These are phyloP conservation scores for Nakazawaea populi DNA, from an alignment of 805 yeast species.

Conservation along the genomic window DNA sequence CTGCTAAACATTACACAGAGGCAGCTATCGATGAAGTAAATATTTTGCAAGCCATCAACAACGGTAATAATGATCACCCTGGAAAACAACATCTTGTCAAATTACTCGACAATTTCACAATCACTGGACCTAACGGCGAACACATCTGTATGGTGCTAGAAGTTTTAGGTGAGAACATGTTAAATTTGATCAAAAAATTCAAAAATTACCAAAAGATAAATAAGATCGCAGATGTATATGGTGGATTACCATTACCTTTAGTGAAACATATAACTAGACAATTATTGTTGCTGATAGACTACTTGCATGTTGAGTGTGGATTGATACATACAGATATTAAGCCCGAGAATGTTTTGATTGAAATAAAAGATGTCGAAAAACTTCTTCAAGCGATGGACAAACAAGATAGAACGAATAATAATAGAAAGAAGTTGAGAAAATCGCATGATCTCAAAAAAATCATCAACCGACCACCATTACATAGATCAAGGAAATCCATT, in stretches of 20 bases:
- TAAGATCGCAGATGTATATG: conserved; percentile 32
- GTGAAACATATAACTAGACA: conserved; percentile 56
- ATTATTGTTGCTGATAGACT: conserved; percentile 48
- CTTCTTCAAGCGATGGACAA: conserved; percentile 37
- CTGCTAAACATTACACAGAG: conserved; percentile 46
- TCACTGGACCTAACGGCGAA: conserved; percentile 55
- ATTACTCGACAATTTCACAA: conserved; percentile 49
- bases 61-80: conserved; percentile 31
- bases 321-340: conserved; percentile 71
- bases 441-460: not conserved
- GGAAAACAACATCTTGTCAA: conserved; percentile 49
- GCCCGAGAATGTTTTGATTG: conserved; percentile 63
- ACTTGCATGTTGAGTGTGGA: conserved; percentile 55
- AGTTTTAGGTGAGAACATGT: conserved; percentile 55
- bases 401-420: conserved; percentile 17
- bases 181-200: conserved; percentile 44
- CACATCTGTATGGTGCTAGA: conserved; percentile 67
- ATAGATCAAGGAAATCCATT: conserved; percentile 15
- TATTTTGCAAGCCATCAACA: conserved; percentile 32
- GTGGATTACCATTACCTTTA: conserved; percentile 48
- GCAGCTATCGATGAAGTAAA: conserved; percentile 63
- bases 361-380: conserved; percentile 48
- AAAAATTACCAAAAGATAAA: conserved; percentile 29
- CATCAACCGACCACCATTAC: conserved; percentile 5
- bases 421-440: not conserved